phyloP scores from a whole-genome alignment of 148 eudicot species.

The Rhododendron griersonianum region DNA sequence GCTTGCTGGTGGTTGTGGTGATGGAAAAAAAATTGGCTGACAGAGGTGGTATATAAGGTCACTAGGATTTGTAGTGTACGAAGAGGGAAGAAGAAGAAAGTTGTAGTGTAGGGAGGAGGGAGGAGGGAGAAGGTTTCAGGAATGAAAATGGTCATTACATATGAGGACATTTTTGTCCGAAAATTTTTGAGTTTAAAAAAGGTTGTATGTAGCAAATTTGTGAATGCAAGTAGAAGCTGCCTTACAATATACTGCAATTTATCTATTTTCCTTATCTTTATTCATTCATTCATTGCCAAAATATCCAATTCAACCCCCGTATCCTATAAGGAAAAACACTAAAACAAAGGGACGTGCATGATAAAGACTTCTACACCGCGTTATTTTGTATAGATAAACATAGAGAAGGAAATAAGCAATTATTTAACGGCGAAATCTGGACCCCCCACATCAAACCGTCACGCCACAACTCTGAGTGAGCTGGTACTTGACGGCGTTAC shows the following conservation, averaged over 20 bases:
- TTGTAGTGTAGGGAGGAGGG: no score
- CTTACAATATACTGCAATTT: background rate
- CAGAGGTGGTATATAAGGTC: no score
- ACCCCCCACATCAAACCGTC: slow-evolving; percentile 29
- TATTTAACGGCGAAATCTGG: background rate
- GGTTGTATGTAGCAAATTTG: no score
- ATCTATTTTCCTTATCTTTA: background rate
- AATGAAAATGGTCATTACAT: no score
- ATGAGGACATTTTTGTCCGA: no score
- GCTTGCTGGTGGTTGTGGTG: no score
- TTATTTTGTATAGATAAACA: background rate
- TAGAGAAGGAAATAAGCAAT: background rate
- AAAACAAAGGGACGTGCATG: background rate
- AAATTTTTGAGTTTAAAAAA: no score
- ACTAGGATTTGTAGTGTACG: no score
- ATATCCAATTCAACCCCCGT: background rate
- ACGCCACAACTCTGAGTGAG: slow-evolving; percentile 50
- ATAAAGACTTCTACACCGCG: background rate
- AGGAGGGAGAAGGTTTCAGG: no score
- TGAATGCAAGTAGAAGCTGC: no score
- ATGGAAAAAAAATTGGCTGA: no score
- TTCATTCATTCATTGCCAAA: background rate
- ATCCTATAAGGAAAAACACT: background rate
- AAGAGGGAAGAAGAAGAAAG: no score
- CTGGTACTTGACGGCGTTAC: slow-evolving; percentile 62